A percentile compares a stretch with the other conserved stretches of the same genome.
phyloP scores from a whole-genome alignment of 192 early-diverging fungal genomes.

The Entophlyctis helioformis region DNA sequence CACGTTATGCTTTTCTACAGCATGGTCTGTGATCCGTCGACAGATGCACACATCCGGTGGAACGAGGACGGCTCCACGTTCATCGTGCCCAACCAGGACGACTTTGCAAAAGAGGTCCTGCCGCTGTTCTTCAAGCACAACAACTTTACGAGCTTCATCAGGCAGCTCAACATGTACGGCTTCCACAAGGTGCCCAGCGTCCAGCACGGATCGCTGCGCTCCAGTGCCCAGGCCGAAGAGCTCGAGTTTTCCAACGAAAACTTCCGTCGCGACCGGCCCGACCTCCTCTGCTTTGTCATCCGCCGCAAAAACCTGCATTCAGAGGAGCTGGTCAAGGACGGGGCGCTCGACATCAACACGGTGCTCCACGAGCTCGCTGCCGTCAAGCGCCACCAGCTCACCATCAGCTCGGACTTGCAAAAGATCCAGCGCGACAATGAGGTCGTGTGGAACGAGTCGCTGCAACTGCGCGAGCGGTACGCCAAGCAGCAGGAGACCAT shows the following conservation, averaged over 20 bases:
- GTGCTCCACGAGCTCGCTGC: constrained; percentile 63
- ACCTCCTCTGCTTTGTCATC: constrained; percentile 74
- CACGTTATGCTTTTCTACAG: constrained; percentile 18
- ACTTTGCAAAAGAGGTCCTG: constrained; percentile 40
- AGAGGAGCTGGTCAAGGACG: constrained; percentile 4
- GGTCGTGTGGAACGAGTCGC: constrained; percentile 76
- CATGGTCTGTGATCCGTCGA: constrained; percentile 82
- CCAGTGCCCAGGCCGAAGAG: constrained; percentile 63
- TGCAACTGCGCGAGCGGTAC: constrained; percentile 61
- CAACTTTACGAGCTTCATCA: constrained; percentile 46
- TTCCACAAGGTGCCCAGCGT: constrained; percentile 96
- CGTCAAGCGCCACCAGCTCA: constrained; percentile 81
- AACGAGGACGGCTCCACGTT: constrained; percentile 78
- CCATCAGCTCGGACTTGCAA: constrained; percentile 77
- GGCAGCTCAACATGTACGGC: constrained; percentile 66
- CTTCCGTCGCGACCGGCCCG: constrained; percentile 81
- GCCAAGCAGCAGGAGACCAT: constrained; percentile 83
- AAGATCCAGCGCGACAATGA: constrained; percentile 81
- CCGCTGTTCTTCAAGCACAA: constrained; percentile 54
- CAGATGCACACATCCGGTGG: constrained; percentile 84
- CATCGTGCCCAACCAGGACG: constrained; percentile 40
- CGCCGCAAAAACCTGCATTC: constrained; percentile 54
- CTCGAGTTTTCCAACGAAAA: constrained; percentile 90
- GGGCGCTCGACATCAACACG: constrained; percentile 24
- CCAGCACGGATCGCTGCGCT: constrained; percentile 73